phyloP scores from a whole-genome alignment of 1,284 basidiomycete species.

The Heterobasidion occidentale region DNA sequence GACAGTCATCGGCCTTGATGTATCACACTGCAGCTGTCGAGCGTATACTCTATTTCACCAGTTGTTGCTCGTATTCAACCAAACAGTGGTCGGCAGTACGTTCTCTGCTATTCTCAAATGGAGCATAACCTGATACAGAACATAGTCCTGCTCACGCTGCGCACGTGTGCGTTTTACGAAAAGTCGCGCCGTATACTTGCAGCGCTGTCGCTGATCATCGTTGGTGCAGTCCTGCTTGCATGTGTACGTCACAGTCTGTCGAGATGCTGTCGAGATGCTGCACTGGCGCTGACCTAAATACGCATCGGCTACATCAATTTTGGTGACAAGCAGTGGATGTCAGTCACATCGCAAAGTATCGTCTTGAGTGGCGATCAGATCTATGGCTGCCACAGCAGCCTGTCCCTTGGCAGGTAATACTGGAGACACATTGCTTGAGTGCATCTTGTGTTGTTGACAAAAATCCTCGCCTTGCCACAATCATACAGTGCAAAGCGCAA shows the following conservation, averaged over 20 bases:
- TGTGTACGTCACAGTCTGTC: background rate
- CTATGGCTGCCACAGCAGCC: too few relatives aligned
- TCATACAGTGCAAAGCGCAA: background rate
- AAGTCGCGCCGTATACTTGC: background rate
- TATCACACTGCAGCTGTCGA: too few relatives aligned
- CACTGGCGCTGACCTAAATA: background rate
- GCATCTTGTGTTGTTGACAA: background rate
- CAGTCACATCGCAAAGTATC: too few relatives aligned
- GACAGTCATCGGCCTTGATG: too few relatives aligned
- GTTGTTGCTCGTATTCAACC: background rate
- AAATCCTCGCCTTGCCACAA: background rate
- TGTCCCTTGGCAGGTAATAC: background rate
- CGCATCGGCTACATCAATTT: too few relatives aligned
- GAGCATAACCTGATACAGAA: background rate
- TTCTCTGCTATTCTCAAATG: background rate
- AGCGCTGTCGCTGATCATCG: background rate
- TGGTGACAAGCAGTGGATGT: too few relatives aligned
- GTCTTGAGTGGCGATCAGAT: too few relatives aligned
- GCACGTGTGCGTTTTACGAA: background rate
- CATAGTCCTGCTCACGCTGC: background rate
- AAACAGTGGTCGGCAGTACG: background rate
- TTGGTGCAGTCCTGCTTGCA: background rate
- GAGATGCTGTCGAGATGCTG: background rate
- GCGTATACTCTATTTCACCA: too few relatives aligned
- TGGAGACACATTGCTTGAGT: too few relatives aligned